Percentiles rank a stretch among this genome's conserved stretches.
These are phyloP conservation scores for Pleurotus citrinopileatus DNA, from an alignment of 768 basidiomycete genomes.

Conservation along the genomic window DNA sequence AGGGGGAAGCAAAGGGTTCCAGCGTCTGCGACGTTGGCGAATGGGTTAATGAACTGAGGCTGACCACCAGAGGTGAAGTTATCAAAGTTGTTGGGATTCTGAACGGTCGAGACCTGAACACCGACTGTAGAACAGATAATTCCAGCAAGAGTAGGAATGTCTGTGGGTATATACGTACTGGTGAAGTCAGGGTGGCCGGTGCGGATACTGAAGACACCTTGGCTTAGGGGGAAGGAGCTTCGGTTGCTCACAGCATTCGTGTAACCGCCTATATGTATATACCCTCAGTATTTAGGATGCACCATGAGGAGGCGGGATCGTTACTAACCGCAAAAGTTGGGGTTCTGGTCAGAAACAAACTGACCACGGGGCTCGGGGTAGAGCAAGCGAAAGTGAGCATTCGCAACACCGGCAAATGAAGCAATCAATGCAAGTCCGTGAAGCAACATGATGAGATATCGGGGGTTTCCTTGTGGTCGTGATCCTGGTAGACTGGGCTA, in stretches of 20 bases:
- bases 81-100: slow-evolving; percentile 58
- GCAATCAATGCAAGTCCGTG: slow-evolving; percentile 33
- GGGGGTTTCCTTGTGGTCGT: background rate
- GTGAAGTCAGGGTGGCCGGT: slow-evolving; percentile 57
- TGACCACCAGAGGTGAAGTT: slow-evolving; percentile 47
- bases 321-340: slow-evolving; percentile 60
- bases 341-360: slow-evolving; percentile 56
- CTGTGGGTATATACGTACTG: slow-evolving; percentile 30
- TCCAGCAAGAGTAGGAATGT: background rate
- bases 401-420: slow-evolving; percentile 38
- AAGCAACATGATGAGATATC: slow-evolving; percentile 25
- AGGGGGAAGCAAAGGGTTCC: slow-evolving; percentile 68
- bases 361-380: slow-evolving; percentile 68
- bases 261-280: slow-evolving; percentile 53
- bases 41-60: slow-evolving; percentile 35
- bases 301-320: background rate
- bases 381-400: slow-evolving; percentile 74
- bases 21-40: slow-evolving; percentile 43
- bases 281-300: background rate
- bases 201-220: slow-evolving; percentile 55
- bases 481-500: slow-evolving; percentile 1
- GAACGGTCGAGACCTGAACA: slow-evolving; percentile 51
- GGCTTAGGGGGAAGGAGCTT: slow-evolving; percentile 62
- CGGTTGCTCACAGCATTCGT: slow-evolving; percentile 49
- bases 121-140: slow-evolving; percentile 36